These are phyloP conservation scores for Lichtheimia corymbifera DNA, from an alignment of 371 early-diverging fungal genomes.

Conservation along the genomic window DNA sequence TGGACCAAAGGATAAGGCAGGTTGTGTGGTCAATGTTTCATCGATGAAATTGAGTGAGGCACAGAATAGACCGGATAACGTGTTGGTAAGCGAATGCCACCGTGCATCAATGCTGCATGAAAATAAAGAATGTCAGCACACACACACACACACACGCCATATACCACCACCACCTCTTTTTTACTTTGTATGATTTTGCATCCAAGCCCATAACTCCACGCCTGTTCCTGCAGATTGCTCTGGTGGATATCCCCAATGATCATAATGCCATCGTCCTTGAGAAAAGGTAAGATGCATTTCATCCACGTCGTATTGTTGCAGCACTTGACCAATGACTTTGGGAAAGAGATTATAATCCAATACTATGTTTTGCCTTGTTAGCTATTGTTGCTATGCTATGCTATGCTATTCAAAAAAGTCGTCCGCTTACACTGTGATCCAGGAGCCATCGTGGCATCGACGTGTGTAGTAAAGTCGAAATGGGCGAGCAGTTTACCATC, in stretches of 20 bases:
- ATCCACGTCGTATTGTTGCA: conserved; percentile 70
- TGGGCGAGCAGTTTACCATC: conserved; percentile 82
- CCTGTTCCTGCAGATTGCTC: conserved; percentile 69
- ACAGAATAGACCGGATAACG: conserved; percentile 92
- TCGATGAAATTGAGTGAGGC: conserved; percentile 94
- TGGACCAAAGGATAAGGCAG: conserved; percentile 64
- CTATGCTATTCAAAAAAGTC: not conserved
- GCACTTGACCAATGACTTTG: conserved; percentile 83
- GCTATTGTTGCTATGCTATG: no score
- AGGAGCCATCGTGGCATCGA: conserved; percentile 31
- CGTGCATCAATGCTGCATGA: conserved; percentile 58
- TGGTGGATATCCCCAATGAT: conserved; percentile 75
- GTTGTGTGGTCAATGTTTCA: conserved; percentile 73
- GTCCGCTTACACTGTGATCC: conserved; percentile 22
- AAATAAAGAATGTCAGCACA: not conserved
- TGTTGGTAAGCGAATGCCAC: conserved; percentile 90
- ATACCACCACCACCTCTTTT: not conserved
- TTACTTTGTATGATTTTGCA: conserved; percentile 56
- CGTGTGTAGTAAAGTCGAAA: conserved; percentile 70
- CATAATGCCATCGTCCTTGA: conserved; percentile 86
- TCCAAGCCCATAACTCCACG: conserved; percentile 82
- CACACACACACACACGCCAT: not conserved
- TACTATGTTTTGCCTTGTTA: conserved; percentile 24
- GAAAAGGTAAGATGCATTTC: conserved; percentile 88
- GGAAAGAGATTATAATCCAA: conserved; percentile 79